Evolutionary conservation across 2,329 filamentous ascomycete genomes (phyloP).

Genomic region (Sarocladium kiliense): DNA sequence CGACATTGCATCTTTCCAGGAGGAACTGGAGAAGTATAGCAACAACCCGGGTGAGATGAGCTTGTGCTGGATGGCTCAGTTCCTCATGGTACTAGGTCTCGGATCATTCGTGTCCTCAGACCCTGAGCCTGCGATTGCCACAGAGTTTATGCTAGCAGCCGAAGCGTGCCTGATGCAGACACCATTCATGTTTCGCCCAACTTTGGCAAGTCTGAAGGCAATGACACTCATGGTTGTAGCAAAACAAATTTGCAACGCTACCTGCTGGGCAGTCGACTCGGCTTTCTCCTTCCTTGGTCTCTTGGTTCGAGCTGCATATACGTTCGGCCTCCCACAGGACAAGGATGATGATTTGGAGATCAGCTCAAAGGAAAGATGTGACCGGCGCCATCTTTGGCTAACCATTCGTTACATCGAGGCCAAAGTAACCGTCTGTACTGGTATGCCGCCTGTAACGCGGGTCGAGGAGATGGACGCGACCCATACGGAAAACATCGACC

Average conservation of each 20-base stretch:
- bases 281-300: conserved; percentile 29
- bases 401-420: conserved; percentile 31
- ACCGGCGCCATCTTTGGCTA: conserved; percentile 26
- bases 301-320: conserved; percentile 27
- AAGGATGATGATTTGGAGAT: conserved; percentile 21
- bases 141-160: conserved; percentile 30
- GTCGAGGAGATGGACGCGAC: not conserved
- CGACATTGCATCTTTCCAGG: conserved; percentile 22
- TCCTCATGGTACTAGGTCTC: conserved; percentile 30
- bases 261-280: conserved; percentile 31
- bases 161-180: conserved; percentile 33
- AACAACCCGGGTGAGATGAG: conserved; percentile 21
- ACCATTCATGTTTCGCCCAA: conserved; percentile 31
- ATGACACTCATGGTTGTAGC: conserved; percentile 28
- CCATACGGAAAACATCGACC: not conserved
- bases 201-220: conserved; percentile 24
- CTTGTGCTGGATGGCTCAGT: conserved; percentile 27
- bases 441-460: conserved; percentile 27
- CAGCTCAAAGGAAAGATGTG: not conserved
- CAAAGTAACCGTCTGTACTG: conserved; percentile 28
- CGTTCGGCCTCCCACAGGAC: conserved; percentile 28
- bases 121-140: conserved; percentile 24
- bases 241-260: conserved; percentile 31
- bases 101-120: conserved; percentile 25
- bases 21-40: conserved; percentile 28